Percentiles rank a stretch among this genome's conserved stretches.
phyloP scores from a whole-genome alignment of 345 rosid species.

The Ailanthus altissimus region DNA sequence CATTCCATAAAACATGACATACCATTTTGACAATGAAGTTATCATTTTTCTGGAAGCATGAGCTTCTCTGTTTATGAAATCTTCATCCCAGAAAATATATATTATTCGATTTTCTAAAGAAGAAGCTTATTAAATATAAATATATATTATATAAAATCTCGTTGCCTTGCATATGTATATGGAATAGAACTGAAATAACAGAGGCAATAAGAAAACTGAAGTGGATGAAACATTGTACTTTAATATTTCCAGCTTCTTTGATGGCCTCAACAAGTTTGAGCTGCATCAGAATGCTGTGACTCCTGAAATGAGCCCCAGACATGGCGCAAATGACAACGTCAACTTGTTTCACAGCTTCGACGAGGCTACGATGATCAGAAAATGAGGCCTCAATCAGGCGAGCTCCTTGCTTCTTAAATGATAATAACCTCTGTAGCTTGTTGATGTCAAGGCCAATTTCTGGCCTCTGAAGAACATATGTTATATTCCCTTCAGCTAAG shows the following conservation, averaged over 20 bases:
- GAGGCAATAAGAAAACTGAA: too few species aligned
- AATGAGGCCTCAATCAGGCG: conserved; percentile 48
- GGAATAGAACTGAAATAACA: too few species aligned
- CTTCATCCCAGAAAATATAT: too few species aligned
- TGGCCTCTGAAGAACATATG: conserved; percentile 54
- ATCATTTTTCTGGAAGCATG: too few species aligned
- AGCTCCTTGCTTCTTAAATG: conserved; percentile 60
- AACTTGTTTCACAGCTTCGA: conserved; percentile 49
- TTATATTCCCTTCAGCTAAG: conserved; percentile 48
- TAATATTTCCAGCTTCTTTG: conserved; percentile 63
- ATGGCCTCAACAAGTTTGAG: conserved; percentile 68
- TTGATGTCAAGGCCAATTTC: conserved; percentile 67
- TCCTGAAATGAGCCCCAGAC: conserved; percentile 61
- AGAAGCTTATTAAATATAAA: too few species aligned
- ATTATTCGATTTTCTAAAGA: too few species aligned
- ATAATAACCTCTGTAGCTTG: conserved; percentile 50
- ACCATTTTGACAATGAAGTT: too few species aligned
- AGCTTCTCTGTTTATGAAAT: too few species aligned
- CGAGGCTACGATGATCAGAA: conserved; percentile 47
- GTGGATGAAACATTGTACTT: conserved; percentile 32
- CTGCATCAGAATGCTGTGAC: conserved; percentile 56
- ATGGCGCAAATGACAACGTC: conserved; percentile 65
- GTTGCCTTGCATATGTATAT: too few species aligned
- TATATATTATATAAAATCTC: too few species aligned
- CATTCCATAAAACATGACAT: too few species aligned